phyloP scores from a whole-genome alignment of 2,329 filamentous ascomycete species.

The Ophiocordyceps sinensis region DNA sequence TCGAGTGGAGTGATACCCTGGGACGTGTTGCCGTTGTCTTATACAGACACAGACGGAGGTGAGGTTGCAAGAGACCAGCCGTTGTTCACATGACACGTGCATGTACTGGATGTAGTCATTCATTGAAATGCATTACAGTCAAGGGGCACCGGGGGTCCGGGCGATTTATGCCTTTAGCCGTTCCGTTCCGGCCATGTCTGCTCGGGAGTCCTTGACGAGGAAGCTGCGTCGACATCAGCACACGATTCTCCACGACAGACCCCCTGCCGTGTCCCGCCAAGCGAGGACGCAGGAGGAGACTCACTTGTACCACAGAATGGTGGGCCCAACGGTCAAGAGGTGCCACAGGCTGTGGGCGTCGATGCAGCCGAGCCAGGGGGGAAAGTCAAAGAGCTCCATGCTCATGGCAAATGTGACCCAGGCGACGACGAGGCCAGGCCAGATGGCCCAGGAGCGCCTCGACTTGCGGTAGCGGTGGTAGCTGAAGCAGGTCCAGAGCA shows the following conservation, averaged over 20 bases:
- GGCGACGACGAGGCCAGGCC: slow-evolving; percentile 80
- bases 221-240: slow-evolving; percentile 43
- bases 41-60: too few relatives aligned
- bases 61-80: too few relatives aligned
- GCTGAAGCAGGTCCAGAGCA: slow-evolving; percentile 78
- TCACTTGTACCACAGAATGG: slow-evolving; percentile 88
- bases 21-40: too few relatives aligned
- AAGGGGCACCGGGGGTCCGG: background rate
- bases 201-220: slow-evolving; percentile 68
- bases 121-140: background rate
- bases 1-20: too few relatives aligned
- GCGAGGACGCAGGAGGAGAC: slow-evolving; percentile 22
- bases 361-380: slow-evolving; percentile 65
- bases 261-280: background rate
- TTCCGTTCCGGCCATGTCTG: slow-evolving; percentile 57
- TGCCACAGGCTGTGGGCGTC: slow-evolving; percentile 97
- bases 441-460: slow-evolving; percentile 65
- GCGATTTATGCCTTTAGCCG: slow-evolving; percentile 47
- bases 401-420: slow-evolving; percentile 94
- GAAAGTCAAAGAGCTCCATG: slow-evolving; percentile 86
- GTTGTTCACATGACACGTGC: too few relatives aligned
- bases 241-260: background rate
- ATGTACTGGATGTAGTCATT: background rate
- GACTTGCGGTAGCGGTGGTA: slow-evolving; percentile 57
- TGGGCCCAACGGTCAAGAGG: slow-evolving; percentile 77